Evolutionary conservation across 331 rosid species (phyloP).

Genomic region (Rosa hybrid): DNA sequence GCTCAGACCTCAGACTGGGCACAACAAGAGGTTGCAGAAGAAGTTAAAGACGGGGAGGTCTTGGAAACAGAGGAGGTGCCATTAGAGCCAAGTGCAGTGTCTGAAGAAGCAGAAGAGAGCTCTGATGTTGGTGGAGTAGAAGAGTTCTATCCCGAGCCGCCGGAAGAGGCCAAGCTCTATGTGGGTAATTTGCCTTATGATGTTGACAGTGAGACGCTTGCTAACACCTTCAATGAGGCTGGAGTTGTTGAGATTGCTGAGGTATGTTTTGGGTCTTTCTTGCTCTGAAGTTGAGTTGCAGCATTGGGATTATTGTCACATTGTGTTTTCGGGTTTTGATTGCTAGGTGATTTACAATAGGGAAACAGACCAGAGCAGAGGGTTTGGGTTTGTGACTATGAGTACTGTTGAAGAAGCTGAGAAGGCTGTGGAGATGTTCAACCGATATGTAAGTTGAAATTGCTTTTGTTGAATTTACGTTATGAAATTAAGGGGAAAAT

Average conservation of each 20-base stretch:
- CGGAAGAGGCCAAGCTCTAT: conserved; percentile 48
- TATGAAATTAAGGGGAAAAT: neutral
- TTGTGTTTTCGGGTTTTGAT: conserved; percentile 3
- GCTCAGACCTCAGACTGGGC: conserved; percentile 50
- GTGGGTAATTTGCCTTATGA: conserved; percentile 48
- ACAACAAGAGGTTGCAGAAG: conserved; percentile 32
- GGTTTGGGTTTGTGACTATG: conserved; percentile 46
- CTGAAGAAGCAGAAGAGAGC: conserved; percentile 21
- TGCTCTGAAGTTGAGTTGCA: neutral
- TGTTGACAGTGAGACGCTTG: conserved; percentile 42
- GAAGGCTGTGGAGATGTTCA: conserved; percentile 42
- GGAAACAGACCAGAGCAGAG: conserved; percentile 49
- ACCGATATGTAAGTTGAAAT: conserved; percentile 36
- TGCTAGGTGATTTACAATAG: conserved; percentile 46
- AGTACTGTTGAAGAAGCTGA: conserved; percentile 49
- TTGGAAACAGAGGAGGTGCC: conserved; percentile 5
- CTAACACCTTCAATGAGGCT: conserved; percentile 37
- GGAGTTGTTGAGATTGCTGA: conserved; percentile 49
- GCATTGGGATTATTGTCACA: neutral
- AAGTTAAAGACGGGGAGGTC: conserved; percentile 12
- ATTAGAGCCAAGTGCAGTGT: conserved; percentile 5
- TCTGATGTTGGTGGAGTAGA: conserved; percentile 14
- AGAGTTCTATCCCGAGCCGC: conserved; percentile 39
- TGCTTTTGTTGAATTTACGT: neutral
- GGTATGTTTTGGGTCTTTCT: conserved; percentile 21